These are phyloP conservation scores for Paramecium sonneborni DNA, from an alignment of 73 alveolate species.

Conservation along the genomic window DNA sequence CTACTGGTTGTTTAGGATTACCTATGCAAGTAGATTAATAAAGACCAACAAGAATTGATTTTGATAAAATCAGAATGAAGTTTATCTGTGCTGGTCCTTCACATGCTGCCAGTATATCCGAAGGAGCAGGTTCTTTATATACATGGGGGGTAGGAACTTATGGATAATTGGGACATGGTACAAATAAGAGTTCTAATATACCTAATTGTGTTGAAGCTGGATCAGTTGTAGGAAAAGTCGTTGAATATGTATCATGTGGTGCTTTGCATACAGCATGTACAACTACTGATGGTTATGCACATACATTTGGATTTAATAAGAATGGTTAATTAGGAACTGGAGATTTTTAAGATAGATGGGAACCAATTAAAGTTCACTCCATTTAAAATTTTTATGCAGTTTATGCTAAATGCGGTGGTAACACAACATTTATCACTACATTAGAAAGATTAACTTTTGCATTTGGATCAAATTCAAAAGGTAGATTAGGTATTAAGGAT, in stretches of 20 bases:
- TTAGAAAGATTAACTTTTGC: conserved; percentile 53
- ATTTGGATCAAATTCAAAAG: conserved; percentile 56
- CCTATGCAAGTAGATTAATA: not conserved
- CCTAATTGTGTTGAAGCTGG: conserved; percentile 49
- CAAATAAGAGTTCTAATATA: not conserved
- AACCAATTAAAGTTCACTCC: not conserved
- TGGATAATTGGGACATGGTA: conserved; percentile 55
- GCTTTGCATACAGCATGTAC: conserved; percentile 67
- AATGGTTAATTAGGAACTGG: conserved; percentile 64
- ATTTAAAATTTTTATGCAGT: conserved; percentile 45
- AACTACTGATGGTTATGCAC: conserved; percentile 65
- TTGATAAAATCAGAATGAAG: conserved; percentile 30
- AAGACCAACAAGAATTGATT: conserved; percentile 39
- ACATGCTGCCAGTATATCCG: conserved; percentile 56
- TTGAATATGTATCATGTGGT: conserved; percentile 64
- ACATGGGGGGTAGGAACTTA: conserved; percentile 64
- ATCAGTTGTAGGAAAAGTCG: conserved; percentile 15
- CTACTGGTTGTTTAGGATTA: conserved; percentile 58
- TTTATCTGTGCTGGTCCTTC: conserved; percentile 58
- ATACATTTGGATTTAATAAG: conserved; percentile 57
- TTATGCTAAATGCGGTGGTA: conserved; percentile 59
- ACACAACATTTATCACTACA: conserved; percentile 47
- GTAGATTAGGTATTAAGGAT: conserved; percentile 59
- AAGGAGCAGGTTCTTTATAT: conserved; percentile 36
- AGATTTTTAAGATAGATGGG: not conserved